Conservation (phyloP, 371 early-diverging fungal genomes). For the Smittium culicis region DNA sequence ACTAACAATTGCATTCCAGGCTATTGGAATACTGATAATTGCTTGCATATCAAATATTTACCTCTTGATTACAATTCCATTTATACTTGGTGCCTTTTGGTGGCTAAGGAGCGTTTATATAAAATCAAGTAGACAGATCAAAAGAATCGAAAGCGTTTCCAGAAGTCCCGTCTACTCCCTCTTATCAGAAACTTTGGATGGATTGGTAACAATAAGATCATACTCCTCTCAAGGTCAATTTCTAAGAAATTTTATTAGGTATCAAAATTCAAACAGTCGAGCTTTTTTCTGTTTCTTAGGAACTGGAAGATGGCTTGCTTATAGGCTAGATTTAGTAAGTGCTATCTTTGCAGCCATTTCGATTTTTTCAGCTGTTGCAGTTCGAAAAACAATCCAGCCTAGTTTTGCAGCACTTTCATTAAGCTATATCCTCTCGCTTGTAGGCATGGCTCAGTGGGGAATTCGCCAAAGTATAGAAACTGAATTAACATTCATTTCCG, state of each 20-base stretch:
- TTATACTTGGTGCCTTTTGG: slow-evolving; percentile 28
- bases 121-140: slow-evolving; percentile 43
- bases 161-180: slow-evolving; percentile 44
- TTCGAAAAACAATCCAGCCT: slow-evolving; percentile 15
- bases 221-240: slow-evolving; percentile 22
- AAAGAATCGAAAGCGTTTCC: slow-evolving; percentile 46
- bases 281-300: slow-evolving; percentile 34
- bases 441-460: slow-evolving; percentile 33
- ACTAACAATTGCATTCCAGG: slow-evolving; percentile 13
- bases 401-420: slow-evolving; percentile 31
- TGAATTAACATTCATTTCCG: slow-evolving; percentile 29
- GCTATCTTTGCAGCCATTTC: slow-evolving; percentile 31
- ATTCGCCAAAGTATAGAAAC: slow-evolving; percentile 32
- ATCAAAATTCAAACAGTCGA: slow-evolving; percentile 30
- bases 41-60: slow-evolving; percentile 8
- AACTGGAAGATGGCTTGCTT: slow-evolving; percentile 33
- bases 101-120: slow-evolving; percentile 31
- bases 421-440: slow-evolving; percentile 29
- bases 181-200: slow-evolving; percentile 40
- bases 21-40: not conserved
- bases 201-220: slow-evolving; percentile 33
- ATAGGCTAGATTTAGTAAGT: slow-evolving; percentile 35
- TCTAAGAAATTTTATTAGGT: slow-evolving; percentile 18
- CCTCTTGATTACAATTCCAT: slow-evolving; percentile 27
- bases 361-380: slow-evolving; percentile 27